phyloP scores from a whole-genome alignment of 2,329 filamentous ascomycete genomes.

The Exophiala calicioides region DNA sequence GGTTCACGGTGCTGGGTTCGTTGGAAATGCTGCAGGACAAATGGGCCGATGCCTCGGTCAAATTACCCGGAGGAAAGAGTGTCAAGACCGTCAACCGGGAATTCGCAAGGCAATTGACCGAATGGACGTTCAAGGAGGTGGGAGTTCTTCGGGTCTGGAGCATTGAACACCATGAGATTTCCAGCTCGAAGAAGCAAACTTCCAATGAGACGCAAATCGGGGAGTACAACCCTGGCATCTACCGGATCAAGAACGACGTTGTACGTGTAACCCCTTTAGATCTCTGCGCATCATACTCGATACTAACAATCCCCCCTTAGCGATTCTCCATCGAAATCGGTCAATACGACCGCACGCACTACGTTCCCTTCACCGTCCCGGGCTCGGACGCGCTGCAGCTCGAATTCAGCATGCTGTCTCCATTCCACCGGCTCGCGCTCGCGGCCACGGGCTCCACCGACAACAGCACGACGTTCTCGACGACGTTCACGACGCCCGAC shows the following conservation, averaged over 20 bases:
- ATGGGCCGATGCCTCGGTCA: slow-evolving; percentile 83
- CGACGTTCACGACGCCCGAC: slow-evolving; percentile 81
- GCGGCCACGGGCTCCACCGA: slow-evolving; percentile 57
- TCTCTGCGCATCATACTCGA: slow-evolving; percentile 14
- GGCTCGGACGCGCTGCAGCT: slow-evolving; percentile 77
- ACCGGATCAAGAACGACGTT: slow-evolving; percentile 94
- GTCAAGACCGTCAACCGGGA: slow-evolving; percentile 74
- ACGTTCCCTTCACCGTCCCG: slow-evolving; percentile 71
- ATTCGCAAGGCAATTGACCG: slow-evolving; percentile 81
- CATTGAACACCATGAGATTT: slow-evolving; percentile 68
- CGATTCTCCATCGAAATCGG: slow-evolving; percentile 86
- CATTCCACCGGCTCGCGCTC: slow-evolving; percentile 87
- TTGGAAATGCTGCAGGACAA: slow-evolving; percentile 83
- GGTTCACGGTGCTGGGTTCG: slow-evolving; percentile 81
- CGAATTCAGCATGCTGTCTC: slow-evolving; percentile 98
- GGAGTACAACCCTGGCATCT: slow-evolving; percentile 75
- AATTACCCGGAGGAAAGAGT: slow-evolving; percentile 56
- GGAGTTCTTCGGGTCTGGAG: slow-evolving; percentile 83
- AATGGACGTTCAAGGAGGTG: slow-evolving; percentile 94
- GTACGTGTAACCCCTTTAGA: slow-evolving; percentile 58
- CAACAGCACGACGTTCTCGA: slow-evolving; percentile 71
- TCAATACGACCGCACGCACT: slow-evolving; percentile 75
- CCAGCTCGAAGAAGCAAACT: slow-evolving; percentile 53
- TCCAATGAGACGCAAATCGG: slow-evolving; percentile 53
- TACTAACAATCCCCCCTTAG: slow-evolving; percentile 51